Base-by-base conservation (phyloP, 108 stramenopile species). In the Skeletonema costatum region DNA sequence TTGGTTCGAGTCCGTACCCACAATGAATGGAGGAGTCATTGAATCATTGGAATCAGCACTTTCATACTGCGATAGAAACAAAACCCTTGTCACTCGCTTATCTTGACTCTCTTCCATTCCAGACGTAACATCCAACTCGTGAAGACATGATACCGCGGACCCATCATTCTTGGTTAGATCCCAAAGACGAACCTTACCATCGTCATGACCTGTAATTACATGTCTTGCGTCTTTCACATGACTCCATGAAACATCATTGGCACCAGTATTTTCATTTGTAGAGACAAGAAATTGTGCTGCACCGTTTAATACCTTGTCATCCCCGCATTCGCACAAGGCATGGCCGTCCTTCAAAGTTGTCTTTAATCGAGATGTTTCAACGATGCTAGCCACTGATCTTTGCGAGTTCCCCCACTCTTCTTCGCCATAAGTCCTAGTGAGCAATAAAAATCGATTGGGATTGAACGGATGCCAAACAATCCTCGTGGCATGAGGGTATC, bases 401-500 rank as follows among this genome's bases (percentile, higher is more conserved):
- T 21, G 53, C 10, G 53, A 56, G 25, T 56, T 56, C 2, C 25
- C 53, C 53, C 53, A 56, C 53, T 56, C 53, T 56, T 7, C 53
- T 25, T 56, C 53, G 2, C 9, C 53, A 25, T 56, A 56, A 17
- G 53, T 56, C 53, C 53, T 56, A 10, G 53, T 56, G 25, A 82
- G 53, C 31, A 70, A 85, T 46, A 87, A 83, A 84, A 80, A 89
- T 64, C 87, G 84, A 73, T 93, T 92, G 1, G 91, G 87, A 76
- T 96, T 88, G 66, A 91, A 91, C 29, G 92, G 92, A 80, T 93
- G 92, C 92, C 95, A 96, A 10, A 91, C 14, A 12, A 96, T 48
- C 9, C 85, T 51, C 0, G 62, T 61, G 35, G 46, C 71, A 7
- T 38, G 60, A 11, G 53, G 64, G 50, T 74, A 68, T 31, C 71